Percentiles rank a stretch among this genome's conserved stretches.
These are phyloP conservation scores for Aquilaria malaccensis DNA, from an alignment of 345 rosid genomes.

Conservation along the genomic window DNA sequence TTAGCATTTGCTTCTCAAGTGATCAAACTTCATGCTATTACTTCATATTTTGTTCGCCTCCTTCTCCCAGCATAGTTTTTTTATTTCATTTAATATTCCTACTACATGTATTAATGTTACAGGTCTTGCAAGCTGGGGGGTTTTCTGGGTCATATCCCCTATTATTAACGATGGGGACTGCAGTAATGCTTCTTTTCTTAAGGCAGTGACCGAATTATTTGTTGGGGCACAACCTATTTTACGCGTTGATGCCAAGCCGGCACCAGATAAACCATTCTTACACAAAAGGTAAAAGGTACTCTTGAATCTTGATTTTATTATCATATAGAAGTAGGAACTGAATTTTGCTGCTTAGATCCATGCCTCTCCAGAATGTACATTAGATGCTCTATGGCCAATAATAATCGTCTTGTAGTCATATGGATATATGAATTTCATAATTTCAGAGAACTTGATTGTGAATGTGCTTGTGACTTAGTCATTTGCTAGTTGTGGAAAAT, in stretches of 20 bases:
- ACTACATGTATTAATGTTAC: slow-evolving; percentile 15
- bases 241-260: slow-evolving; percentile 10
- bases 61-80: no score
- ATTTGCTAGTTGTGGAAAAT: no score
- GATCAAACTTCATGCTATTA: no score
- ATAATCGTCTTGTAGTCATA: neutral
- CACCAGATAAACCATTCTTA: slow-evolving; percentile 2
- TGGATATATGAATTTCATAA: neutral
- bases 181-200: slow-evolving; percentile 25
- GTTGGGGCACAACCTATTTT: slow-evolving; percentile 4
- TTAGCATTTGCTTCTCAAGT: no score
- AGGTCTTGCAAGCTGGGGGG: slow-evolving; percentile 31
- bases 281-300: slow-evolving; percentile 9
- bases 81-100: no score
- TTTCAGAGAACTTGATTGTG: neutral
- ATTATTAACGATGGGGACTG: slow-evolving; percentile 25
- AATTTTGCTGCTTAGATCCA: slow-evolving; percentile 25
- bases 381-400: neutral
- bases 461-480: no score
- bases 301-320: slow-evolving; percentile 10
- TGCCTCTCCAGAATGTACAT: slow-evolving; percentile 16
- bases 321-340: slow-evolving; percentile 1
- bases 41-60: no score
- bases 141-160: slow-evolving; percentile 12
- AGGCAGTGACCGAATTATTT: slow-evolving; percentile 22